Percentiles rank a stretch among this genome's conserved stretches.
Evolutionary conservation across 768 basidiomycete genomes (phyloP).

Genomic region (Lepiota subincarnata): DNA sequence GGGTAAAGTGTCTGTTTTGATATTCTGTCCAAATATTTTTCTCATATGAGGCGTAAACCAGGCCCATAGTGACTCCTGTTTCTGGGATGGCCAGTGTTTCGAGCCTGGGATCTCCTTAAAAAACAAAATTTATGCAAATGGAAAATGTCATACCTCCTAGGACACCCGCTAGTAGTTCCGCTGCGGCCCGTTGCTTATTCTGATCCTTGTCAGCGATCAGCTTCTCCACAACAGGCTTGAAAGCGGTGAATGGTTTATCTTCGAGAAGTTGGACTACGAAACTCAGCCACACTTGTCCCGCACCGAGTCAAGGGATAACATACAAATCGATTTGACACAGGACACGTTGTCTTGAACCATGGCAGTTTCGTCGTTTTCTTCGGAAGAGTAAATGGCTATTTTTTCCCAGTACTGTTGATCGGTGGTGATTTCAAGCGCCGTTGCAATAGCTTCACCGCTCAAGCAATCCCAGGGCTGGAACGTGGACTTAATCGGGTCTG

Average conservation of each 20-base stretch:
- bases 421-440: slow-evolving; percentile 43
- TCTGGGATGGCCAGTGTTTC: slow-evolving; percentile 81
- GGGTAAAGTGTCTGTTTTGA: slow-evolving; percentile 77
- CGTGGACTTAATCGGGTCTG: slow-evolving; percentile 44
- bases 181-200: slow-evolving; percentile 85
- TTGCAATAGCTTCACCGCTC: slow-evolving; percentile 46
- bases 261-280: slow-evolving; percentile 72
- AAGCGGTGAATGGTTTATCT: slow-evolving; percentile 59
- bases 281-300: slow-evolving; percentile 2
- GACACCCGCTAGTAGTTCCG: slow-evolving; percentile 78
- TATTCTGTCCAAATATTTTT: slow-evolving; percentile 60
- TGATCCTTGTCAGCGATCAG: slow-evolving; percentile 69
- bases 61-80: slow-evolving; percentile 67
- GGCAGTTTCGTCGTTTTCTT: slow-evolving; percentile 69
- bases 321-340: slow-evolving; percentile 73
- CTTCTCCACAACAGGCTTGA: slow-evolving; percentile 58
- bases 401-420: slow-evolving; percentile 63
- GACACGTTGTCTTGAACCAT: slow-evolving; percentile 69
- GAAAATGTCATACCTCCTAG: slow-evolving; percentile 42
- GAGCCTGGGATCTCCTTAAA: slow-evolving; percentile 46
- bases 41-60: slow-evolving; percentile 74
- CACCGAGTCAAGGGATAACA: slow-evolving; percentile 18
- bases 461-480: slow-evolving; percentile 57
- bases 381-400: slow-evolving; percentile 63
- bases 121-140: neutral